These are phyloP conservation scores for Ophiosphaerella herpotricha DNA, from an alignment of 2,329 filamentous ascomycete species.

Conservation along the genomic window DNA sequence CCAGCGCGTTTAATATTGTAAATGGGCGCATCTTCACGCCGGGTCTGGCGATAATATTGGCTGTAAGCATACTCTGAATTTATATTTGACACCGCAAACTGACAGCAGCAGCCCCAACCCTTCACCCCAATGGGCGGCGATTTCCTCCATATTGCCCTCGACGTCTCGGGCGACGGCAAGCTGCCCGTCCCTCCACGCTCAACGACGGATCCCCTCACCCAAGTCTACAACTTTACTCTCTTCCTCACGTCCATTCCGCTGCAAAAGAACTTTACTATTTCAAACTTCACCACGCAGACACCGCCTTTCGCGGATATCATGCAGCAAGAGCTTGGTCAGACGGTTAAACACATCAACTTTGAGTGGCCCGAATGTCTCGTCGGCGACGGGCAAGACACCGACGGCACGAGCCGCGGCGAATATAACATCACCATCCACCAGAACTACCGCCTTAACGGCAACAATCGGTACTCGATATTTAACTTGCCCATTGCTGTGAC, in stretches of 20 bases:
- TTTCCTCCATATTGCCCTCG: conserved; percentile 66
- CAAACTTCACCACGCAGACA: conserved; percentile 60
- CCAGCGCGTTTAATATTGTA: conserved; percentile 58
- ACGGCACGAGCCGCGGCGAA: conserved; percentile 59
- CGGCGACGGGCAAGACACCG: conserved; percentile 57
- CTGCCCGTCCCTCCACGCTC: conserved; percentile 62
- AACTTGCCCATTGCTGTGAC: conserved; percentile 71
- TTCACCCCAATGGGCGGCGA: conserved; percentile 48
- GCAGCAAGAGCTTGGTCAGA: conserved; percentile 66
- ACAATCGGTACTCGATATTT: conserved; percentile 70
- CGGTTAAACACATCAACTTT: conserved; percentile 76
- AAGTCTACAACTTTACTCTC: conserved; percentile 67
- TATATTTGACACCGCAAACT: conserved; percentile 1
- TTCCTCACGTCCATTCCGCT: conserved; percentile 69
- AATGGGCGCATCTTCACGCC: conserved; percentile 73
- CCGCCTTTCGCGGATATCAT: conserved; percentile 67
- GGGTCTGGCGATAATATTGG: conserved; percentile 68
- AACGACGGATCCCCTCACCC: conserved; percentile 57
- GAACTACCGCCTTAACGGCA: conserved; percentile 67
- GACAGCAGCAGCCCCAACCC: conserved; percentile 36
- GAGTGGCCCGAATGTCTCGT: conserved; percentile 71
- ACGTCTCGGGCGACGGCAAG: conserved; percentile 68
- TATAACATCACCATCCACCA: conserved; percentile 77
- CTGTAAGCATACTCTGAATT: conserved; percentile 39
- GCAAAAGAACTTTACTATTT: conserved; percentile 69